Percentiles rank a stretch among this genome's conserved stretches.
These are phyloP conservation scores for Talaromyces adpressus DNA, from an alignment of 495 filamentous ascomycete species.

Conservation along the genomic window DNA sequence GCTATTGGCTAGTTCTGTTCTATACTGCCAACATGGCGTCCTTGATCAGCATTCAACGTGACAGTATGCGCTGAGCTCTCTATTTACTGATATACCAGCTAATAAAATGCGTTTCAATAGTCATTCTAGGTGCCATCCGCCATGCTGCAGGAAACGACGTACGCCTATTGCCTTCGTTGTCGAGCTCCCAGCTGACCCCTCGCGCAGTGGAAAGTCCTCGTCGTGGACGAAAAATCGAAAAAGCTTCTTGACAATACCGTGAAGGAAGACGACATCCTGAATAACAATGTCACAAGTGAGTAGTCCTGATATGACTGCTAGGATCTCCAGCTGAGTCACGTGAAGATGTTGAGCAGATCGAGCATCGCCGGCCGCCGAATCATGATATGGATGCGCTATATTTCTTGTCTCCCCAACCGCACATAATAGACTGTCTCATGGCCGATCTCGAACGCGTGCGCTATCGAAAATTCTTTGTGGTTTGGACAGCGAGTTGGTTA, in stretches of 20 bases:
- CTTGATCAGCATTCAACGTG: slow-evolving; percentile 43
- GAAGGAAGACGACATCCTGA: slow-evolving; percentile 92
- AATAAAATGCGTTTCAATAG: slow-evolving; percentile 21
- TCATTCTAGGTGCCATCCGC: slow-evolving; percentile 53
- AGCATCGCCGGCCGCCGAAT: slow-evolving; percentile 71
- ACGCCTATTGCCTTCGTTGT: slow-evolving; percentile 18
- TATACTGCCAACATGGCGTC: slow-evolving; percentile 36
- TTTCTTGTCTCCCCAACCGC: slow-evolving; percentile 72
- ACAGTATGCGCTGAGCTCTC: slow-evolving; percentile 29
- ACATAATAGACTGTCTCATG: slow-evolving; percentile 88
- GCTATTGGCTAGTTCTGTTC: background rate
- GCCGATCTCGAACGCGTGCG: slow-evolving; percentile 79
- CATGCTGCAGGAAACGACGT: slow-evolving; percentile 54
- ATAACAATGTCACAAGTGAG: slow-evolving; percentile 90
- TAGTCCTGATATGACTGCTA: slow-evolving; percentile 5
- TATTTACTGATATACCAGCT: background rate
- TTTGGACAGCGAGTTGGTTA: slow-evolving; percentile 77
- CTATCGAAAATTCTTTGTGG: slow-evolving; percentile 66
- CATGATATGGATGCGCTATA: slow-evolving; percentile 90
- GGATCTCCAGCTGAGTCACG: slow-evolving; percentile 9
- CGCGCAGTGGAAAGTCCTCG: slow-evolving; percentile 87
- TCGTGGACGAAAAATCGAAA: slow-evolving; percentile 73
- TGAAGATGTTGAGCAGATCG: slow-evolving; percentile 85
- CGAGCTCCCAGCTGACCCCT: slow-evolving; percentile 20
- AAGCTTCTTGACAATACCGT: slow-evolving; percentile 80